Evolutionary conservation across 306 rosid species (phyloP).

Genomic region (Malus sieversii): DNA sequence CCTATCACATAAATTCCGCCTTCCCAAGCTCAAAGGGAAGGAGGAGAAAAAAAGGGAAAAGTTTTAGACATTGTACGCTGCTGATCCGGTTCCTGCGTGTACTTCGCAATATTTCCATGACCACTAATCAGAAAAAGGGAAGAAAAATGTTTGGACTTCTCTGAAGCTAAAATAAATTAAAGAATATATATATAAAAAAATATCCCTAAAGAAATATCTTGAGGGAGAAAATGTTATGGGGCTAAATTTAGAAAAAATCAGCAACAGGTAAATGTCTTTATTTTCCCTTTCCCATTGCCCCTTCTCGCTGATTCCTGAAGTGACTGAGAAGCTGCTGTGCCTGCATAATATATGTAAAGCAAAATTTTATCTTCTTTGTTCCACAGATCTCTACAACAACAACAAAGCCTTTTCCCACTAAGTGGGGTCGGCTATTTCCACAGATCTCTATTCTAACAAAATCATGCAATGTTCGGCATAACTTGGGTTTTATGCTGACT

Average conservation of each 20-base stretch:
- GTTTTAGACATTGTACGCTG: constrained; percentile 7
- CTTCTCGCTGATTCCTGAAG: constrained; percentile 77
- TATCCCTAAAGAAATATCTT: constrained; percentile 4
- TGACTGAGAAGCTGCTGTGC: constrained; percentile 92
- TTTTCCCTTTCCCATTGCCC: constrained; percentile 53
- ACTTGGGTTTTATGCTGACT: neutral
- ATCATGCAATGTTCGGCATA: neutral
- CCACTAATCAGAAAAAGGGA: constrained; percentile 7
- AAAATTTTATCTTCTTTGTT: neutral
- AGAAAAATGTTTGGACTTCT: constrained; percentile 1
- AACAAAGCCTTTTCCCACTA: too few species aligned
- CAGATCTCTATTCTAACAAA: neutral
- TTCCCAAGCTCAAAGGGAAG: neutral
- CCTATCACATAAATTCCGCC: neutral
- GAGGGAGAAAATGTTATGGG: neutral
- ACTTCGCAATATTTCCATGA: neutral
- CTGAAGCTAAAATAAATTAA: constrained; percentile 28
- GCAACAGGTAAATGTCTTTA: constrained; percentile 20
- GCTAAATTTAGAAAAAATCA: constrained; percentile 6
- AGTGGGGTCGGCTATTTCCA: too few species aligned
- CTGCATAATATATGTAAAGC: constrained; percentile 33
- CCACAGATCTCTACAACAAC: too few species aligned
- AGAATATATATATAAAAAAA: constrained; percentile 32
- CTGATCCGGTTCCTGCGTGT: constrained; percentile 12
- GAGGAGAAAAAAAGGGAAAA: neutral